Evolutionary conservation across 768 basidiomycete genomes (phyloP).

Genomic region (Russula vinacea): DNA sequence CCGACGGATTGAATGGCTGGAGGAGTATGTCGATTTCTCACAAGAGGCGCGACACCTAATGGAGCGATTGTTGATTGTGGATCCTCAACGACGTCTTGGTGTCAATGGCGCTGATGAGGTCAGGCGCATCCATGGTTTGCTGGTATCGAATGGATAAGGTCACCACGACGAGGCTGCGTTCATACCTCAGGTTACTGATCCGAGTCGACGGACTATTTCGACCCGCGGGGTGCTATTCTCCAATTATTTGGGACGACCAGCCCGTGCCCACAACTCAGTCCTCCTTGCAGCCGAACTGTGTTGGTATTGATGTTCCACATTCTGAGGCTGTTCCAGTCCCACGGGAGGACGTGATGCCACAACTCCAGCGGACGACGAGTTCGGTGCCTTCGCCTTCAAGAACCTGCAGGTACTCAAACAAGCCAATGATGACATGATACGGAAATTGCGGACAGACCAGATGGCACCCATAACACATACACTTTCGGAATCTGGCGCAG

Average conservation of each 20-base stretch:
- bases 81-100: constrained; percentile 79
- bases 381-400: constrained; percentile 98
- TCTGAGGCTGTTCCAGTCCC: constrained; percentile 30
- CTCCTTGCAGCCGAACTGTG: constrained; percentile 44
- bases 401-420: constrained; percentile 94
- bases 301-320: constrained; percentile 33
- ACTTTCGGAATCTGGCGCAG: constrained; percentile 58
- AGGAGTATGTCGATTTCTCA: constrained; percentile 85
- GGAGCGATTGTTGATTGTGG: constrained; percentile 75
- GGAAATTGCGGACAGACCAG: constrained; percentile 91
- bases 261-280: constrained; percentile 50
- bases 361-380: constrained; percentile 78
- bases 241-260: constrained; percentile 90
- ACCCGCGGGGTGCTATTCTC: constrained; percentile 87
- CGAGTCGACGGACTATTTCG: constrained; percentile 99
- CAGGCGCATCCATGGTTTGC: constrained; percentile 85
- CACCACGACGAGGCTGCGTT: constrained; percentile 88
- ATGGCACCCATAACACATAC: constrained; percentile 74
- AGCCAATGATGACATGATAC: constrained; percentile 96
- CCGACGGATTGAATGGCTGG: constrained; percentile 92
- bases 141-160: constrained; percentile 90
- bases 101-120: constrained; percentile 87
- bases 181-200: constrained; percentile 91
- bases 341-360: constrained; percentile 36
- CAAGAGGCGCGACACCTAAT: constrained; percentile 89